Evolutionary conservation across 257 asterid species (phyloP).

Genomic region (Nicotiana noctiflora): DNA sequence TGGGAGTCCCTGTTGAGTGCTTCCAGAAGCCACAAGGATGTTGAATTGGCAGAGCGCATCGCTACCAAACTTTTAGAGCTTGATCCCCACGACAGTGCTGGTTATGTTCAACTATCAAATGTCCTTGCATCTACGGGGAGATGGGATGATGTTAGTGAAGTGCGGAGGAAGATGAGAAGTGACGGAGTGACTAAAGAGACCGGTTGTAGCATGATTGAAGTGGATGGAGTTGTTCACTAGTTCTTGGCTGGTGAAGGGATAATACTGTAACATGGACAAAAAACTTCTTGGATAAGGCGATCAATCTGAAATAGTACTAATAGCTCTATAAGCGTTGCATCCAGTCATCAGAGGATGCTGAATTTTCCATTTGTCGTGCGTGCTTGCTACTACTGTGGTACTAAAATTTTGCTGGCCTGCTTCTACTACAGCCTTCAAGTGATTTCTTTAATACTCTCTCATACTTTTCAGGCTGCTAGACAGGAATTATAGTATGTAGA

Average conservation of each 20-base stretch:
- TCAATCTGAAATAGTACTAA: not conserved
- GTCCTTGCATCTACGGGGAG: slow-evolving; percentile 25
- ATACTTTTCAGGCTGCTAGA: not conserved
- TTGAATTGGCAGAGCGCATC: slow-evolving; percentile 23
- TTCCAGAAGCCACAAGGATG: slow-evolving; percentile 29
- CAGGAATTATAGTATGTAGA: not conserved
- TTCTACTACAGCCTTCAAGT: not conserved
- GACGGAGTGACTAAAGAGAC: slow-evolving; percentile 24
- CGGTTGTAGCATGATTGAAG: slow-evolving; percentile 31
- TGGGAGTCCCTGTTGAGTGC: slow-evolving; percentile 35
- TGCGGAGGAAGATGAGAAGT: slow-evolving; percentile 27
- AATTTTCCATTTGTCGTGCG: not conserved
- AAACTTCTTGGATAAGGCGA: not conserved
- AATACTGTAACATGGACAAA: not conserved
- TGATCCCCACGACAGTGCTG: slow-evolving; percentile 25
- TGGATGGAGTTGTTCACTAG: slow-evolving; percentile 30
- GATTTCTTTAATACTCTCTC: not conserved
- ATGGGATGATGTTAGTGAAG: slow-evolving; percentile 21
- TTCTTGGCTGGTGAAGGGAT: slow-evolving; percentile 39
- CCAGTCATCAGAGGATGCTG: not conserved
- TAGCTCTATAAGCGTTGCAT: not conserved
- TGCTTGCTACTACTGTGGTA: not conserved
- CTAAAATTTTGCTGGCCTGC: not conserved
- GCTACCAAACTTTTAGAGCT: slow-evolving; percentile 26
- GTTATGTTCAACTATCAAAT: slow-evolving; percentile 34